Percentiles rank a stretch among this genome's conserved stretches.
phyloP scores from a whole-genome alignment of 2,329 filamentous ascomycete genomes.

The Didymella pinodella region DNA sequence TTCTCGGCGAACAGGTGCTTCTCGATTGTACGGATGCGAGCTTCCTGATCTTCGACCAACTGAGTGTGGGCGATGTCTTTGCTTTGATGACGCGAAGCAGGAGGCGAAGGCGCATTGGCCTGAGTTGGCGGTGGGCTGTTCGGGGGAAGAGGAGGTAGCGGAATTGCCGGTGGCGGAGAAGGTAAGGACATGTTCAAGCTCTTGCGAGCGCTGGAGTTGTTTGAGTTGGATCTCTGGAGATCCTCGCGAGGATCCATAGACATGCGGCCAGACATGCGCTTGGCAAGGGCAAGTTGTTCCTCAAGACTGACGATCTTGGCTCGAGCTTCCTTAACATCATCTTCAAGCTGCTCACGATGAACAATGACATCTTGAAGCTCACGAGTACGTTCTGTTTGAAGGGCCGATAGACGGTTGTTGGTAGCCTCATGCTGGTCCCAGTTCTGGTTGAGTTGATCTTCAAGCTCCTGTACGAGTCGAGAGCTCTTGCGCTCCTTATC shows the following conservation, averaged over 20 bases:
- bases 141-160: constrained; percentile 85
- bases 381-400: constrained; percentile 56
- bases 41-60: constrained; percentile 92
- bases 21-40: constrained; percentile 92
- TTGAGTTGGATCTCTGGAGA: constrained; percentile 65
- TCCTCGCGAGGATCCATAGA: constrained; percentile 56
- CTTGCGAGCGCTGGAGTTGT: constrained; percentile 79
- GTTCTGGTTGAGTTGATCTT: constrained; percentile 93
- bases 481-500: constrained; percentile 88
- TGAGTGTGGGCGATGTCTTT: constrained; percentile 82
- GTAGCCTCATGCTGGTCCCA: constrained; percentile 90
- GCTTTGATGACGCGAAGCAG: constrained; percentile 76
- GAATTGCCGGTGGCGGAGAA: constrained; percentile 92
- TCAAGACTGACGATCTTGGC: constrained; percentile 78
- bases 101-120: constrained; percentile 63
- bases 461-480: constrained; percentile 90
- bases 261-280: constrained; percentile 58
- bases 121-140: constrained; percentile 54
- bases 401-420: constrained; percentile 83
- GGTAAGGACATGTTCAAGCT: constrained; percentile 86
- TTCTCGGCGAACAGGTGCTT: constrained; percentile 96
- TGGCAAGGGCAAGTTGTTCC: constrained; percentile 69
- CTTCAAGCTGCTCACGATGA: constrained; percentile 56
- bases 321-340: constrained; percentile 80
- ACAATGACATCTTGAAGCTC: constrained; percentile 53